Percentiles rank a stretch among this genome's conserved stretches.
Evolutionary conservation across 257 asterid species (phyloP).

Genomic region (Anisodus acutangulus): DNA sequence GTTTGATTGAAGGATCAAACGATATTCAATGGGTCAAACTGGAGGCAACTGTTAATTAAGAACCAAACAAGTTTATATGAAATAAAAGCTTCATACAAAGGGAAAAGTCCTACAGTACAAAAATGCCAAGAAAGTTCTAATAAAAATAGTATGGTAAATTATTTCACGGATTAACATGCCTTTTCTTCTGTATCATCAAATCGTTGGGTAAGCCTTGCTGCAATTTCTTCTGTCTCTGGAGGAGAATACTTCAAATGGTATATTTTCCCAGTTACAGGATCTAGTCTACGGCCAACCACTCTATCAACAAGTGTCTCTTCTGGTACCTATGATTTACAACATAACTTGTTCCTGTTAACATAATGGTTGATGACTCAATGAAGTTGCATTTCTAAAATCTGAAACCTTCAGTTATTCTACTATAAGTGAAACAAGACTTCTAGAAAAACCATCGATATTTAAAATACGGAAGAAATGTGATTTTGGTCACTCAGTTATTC

Average conservation of each 20-base stretch:
- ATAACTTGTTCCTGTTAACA: neutral
- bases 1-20: neutral
- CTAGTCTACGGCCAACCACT: slow-evolving; percentile 96
- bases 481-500: neutral
- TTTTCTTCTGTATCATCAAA: slow-evolving; percentile 99
- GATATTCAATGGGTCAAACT: no score
- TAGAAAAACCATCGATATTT: neutral
- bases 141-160: neutral
- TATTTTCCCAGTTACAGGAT: slow-evolving; percentile 90
- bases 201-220: slow-evolving; percentile 93
- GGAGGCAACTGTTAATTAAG: neutral
- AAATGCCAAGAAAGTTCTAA: neutral
- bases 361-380: neutral
- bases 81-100: neutral
- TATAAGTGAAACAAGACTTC: neutral
- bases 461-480: neutral
- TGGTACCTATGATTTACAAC: slow-evolving; percentile 61
- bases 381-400: neutral
- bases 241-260: slow-evolving; percentile 94
- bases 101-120: neutral
- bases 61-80: neutral
- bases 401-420: neutral
- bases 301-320: slow-evolving; percentile 93
- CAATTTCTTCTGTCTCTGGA: slow-evolving; percentile 91
- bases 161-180: slow-evolving; percentile 42